Evolutionary conservation across 352 stramenopile species (phyloP), one percentile per base, ranked within the genome.

Genomic region (Globisporangium barbulae): DNA sequence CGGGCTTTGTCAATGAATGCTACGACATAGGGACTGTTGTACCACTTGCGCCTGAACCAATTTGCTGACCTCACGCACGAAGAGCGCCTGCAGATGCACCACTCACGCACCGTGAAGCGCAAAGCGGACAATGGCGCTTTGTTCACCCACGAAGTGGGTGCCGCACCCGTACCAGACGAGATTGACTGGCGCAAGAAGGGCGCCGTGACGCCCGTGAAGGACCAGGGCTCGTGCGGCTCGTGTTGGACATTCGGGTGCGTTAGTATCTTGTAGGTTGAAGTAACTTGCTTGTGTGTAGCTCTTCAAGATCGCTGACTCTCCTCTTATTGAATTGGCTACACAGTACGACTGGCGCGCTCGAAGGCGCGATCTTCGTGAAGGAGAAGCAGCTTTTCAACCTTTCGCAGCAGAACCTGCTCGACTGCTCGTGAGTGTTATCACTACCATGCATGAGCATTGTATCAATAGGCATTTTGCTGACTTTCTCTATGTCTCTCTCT

Each of bases 161-260:
- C 42, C 6, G 81, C 73, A 25, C 49, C 64, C 4, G 62, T 85
- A 1, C 78, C 86, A 0, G 79, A 81, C n/a, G 85, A 91, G 55
- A 81, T 91, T 49, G 90, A 98, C 56, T 98, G 91, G 91, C 83
- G 87, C 19, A 75, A 69, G 59, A 90, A 93, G 52, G 88, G 88
- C 25, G 89, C 88, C 1, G 90, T 97, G 37, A 97, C 87, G 3
- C 83, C 85, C 3, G 88, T 97, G 57, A 97, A 97, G 53, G 88
- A 97, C 65, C 92, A 98, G 74, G 91, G 89, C 39, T 81, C 81
- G 53, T 98, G 92, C 45, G 92, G 92, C 19, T 97, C 89, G 37
- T 97, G 92, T 81, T 98, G 92, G 92, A 95, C 88, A 13, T 98
- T 96, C 69, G 82, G 81, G 83, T 90, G 68, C 42, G 63, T 44